Evolutionary conservation across 176 grass and related monocot species (phyloP), one percentile per base, ranked within the genome.

Genomic region (Bothriochloa decipiens): DNA sequence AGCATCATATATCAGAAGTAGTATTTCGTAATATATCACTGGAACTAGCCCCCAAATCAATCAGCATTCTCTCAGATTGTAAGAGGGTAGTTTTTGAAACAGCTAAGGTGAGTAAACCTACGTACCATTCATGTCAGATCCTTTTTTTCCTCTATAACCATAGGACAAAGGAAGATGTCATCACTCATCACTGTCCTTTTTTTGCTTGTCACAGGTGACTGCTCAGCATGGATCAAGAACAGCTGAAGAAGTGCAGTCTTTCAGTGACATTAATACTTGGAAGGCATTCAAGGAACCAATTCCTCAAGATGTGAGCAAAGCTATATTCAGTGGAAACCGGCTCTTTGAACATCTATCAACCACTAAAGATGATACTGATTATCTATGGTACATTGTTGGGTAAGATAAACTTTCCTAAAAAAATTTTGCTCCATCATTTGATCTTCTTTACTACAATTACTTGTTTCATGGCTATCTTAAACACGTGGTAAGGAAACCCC

Each of bases 321-420:
- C 69, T 75, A 65, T 26, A 62, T 83, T 85, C 53, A 87, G 58
- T 32, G 77, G 71, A 43, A 85, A 87, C 68, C 41, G 88, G 6
- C 88, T 98, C n/a, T 77, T 88, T 41, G 92, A 98, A 91, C 96
- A 98, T 85, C 83, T 95, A 71, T 71, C 89, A n/a, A 86, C 77
- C 6, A 98, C 93, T 52, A 89, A 93, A 89, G 96, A 98, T 81
- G 77, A 77, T 33, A 98, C 96, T n/a, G 96, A 98, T 77, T 98
- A 98, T 81, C 96, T 98, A 49, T 98, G 96, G 96, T 95, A 93
- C 76, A 88, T 83, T 37, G 83, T 80, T 22, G 85, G 91, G 96
- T 98, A 92, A 83, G 75, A 68, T 35, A 72, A 74, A 45, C 0
- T 90, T 78, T 50, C 27, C 26, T 1, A 68, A 78, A 43, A 1